Percentiles rank a stretch among this genome's conserved stretches.
These are phyloP conservation scores for Boletus insuetus DNA, from an alignment of 768 basidiomycete species.

Conservation along the genomic window DNA sequence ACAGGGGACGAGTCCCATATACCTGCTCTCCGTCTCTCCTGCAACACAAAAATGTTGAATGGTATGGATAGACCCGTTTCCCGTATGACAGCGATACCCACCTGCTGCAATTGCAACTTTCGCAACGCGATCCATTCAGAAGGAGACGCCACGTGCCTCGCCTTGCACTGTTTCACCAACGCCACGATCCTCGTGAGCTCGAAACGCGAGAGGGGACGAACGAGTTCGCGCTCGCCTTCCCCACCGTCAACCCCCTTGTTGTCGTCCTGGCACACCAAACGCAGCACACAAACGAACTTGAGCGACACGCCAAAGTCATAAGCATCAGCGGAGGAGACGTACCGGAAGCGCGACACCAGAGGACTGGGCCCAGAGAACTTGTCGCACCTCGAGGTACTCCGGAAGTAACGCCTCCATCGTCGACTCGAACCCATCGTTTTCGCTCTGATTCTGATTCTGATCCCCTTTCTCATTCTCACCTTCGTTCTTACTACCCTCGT, in stretches of 20 bases:
- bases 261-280: conserved; percentile 7
- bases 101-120: conserved; percentile 46
- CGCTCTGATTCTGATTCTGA: neutral
- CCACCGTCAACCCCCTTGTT: neutral
- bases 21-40: conserved; percentile 23
- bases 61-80: neutral
- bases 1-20: neutral
- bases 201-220: conserved; percentile 43
- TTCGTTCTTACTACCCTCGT: neutral
- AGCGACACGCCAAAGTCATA: neutral
- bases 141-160: conserved; percentile 18
- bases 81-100: neutral
- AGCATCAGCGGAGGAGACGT: neutral
- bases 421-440: conserved; percentile 32
- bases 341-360: conserved; percentile 15
- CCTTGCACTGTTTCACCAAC: conserved; percentile 8
- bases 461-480: neutral
- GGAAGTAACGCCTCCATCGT: conserved; percentile 32
- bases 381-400: conserved; percentile 34
- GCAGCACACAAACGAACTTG: neutral
- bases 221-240: conserved; percentile 22
- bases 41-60: too few species aligned
- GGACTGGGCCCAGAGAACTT: conserved; percentile 19
- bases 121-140: conserved; percentile 37
- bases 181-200: conserved; percentile 39